Evolutionary conservation across 2,329 filamentous ascomycete species (phyloP), one percentile per base, ranked within the genome.

Genomic region (Claviceps monticola): DNA sequence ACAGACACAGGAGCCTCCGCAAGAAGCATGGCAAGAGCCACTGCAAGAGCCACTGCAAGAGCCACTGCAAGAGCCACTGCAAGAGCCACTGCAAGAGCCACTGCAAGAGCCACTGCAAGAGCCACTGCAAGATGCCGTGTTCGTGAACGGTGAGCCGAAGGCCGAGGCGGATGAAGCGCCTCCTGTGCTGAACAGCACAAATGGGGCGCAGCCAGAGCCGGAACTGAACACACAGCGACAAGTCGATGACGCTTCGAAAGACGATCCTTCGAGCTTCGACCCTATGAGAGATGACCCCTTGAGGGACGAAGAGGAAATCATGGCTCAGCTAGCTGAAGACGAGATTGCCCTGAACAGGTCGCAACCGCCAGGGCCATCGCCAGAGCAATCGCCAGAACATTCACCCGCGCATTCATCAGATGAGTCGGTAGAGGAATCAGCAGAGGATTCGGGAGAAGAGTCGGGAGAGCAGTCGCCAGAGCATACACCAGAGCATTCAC

Each of bases 341-440:
- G 49, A 26, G 45, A 55, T 46, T 47, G 50, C 21, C 7, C 44
- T 57, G 21, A 59, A 61, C 36, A 54, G 51, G 5, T 60, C 58
- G 1, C 56, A 55, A 16, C 65, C 61, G 13, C 19, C 11, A 19
- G 17, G 17, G 17, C 41, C 3, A 13, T 43, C 17, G 9, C 41
- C 1, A 19, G 13, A 17, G 41, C 17, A 34, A 34, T 34, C 29
- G 3, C 9, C 29, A 4, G 29, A 34, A 34, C 29, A 34, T 11
- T 34, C 29, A 34, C 29, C 29, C 29, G 29, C 29, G 29, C 29
- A 34, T 11, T 34, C 29, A 34, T 9, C 9, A 4, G 29, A 34
- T 4, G 29, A 34, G 9, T 34, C 29, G 29, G 29, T 9, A 34
- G 29, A 34, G 29, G 29, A 34, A 1, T 34, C 29, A 9, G 29